phyloP scores from a whole-genome alignment of 148 eudicot species.

The Selenicereus undatus region DNA sequence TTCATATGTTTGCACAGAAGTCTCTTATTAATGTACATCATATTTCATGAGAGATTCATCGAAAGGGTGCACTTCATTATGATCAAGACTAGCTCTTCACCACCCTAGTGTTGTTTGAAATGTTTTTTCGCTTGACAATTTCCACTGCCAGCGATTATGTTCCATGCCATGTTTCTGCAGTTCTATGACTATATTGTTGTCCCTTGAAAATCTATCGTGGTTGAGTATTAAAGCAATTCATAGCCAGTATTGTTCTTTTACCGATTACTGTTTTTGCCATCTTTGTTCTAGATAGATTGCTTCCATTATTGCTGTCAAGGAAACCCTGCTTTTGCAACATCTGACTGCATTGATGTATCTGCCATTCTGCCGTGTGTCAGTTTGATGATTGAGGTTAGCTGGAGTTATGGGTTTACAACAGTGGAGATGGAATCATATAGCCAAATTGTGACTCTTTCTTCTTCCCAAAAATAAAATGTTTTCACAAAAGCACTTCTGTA shows the following conservation, averaged over 20 bases:
- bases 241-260: background rate
- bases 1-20: too few species aligned
- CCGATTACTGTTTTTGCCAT: background rate
- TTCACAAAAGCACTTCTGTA: too few species aligned
- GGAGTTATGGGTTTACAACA: background rate
- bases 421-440: background rate
- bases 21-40: too few species aligned
- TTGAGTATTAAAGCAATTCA: background rate
- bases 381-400: background rate
- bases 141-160: background rate
- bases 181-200: background rate
- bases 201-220: background rate
- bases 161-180: background rate
- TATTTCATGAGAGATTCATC: too few species aligned
- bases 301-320: background rate
- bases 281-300: slow-evolving; percentile 1
- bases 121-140: background rate
- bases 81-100: too few species aligned
- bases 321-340: background rate
- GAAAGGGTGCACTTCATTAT: too few species aligned
- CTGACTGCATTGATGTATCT: background rate
- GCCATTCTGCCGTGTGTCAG: background rate
- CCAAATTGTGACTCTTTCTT: too few species aligned
- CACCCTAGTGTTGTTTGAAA: too few species aligned
- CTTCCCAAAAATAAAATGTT: too few species aligned